Percentiles rank a stretch among this genome's conserved stretches.
Evolutionary conservation across 2,329 filamentous ascomycete species (phyloP).

Genomic region (Monosporascus sp.): DNA sequence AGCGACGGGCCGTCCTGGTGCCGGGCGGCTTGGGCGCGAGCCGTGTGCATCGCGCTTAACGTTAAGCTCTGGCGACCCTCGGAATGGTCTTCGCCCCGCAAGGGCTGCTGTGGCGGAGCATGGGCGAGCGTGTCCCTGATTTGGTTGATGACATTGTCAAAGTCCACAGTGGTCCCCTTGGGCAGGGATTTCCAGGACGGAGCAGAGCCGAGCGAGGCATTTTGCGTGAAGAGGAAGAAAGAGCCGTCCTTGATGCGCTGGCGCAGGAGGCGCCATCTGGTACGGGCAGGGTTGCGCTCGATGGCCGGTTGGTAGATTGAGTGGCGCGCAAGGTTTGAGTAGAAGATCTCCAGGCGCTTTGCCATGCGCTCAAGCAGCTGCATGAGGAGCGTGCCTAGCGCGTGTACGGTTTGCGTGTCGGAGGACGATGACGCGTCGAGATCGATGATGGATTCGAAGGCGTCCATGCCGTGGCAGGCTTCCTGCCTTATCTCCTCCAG

Average conservation of each 20-base stretch:
- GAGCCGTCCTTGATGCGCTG: conserved; percentile 44
- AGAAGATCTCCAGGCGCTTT: conserved; percentile 45
- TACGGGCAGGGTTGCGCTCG: conserved; percentile 46
- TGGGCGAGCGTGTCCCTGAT: conserved; percentile 30
- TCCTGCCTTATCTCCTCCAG: conserved; percentile 49
- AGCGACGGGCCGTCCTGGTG: conserved; percentile 23
- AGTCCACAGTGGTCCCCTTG: conserved; percentile 33
- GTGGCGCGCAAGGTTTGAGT: conserved; percentile 41
- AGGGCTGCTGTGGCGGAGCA: conserved; percentile 13
- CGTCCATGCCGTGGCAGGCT: conserved; percentile 49
- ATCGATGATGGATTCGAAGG: conserved; percentile 37
- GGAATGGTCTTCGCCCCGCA: conserved; percentile 3
- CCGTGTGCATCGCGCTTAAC: conserved; percentile 37
- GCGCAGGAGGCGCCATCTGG: conserved; percentile 45
- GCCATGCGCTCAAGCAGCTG: conserved; percentile 49
- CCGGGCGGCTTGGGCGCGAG: conserved; percentile 28
- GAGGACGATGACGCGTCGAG: conserved; percentile 1
- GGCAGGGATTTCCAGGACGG: conserved; percentile 16
- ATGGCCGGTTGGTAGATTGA: conserved; percentile 46
- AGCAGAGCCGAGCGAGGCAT: conserved; percentile 20
- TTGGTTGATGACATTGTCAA: conserved; percentile 39
- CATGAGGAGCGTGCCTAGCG: conserved; percentile 31
- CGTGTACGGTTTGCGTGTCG: background rate
- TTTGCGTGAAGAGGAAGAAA: conserved; percentile 40
- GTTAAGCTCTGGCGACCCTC: conserved; percentile 4